A percentile compares a stretch with the other conserved stretches of the same genome.
phyloP scores from a whole-genome alignment of 202 grass and related monocot genomes.

The Carex arenaria region DNA sequence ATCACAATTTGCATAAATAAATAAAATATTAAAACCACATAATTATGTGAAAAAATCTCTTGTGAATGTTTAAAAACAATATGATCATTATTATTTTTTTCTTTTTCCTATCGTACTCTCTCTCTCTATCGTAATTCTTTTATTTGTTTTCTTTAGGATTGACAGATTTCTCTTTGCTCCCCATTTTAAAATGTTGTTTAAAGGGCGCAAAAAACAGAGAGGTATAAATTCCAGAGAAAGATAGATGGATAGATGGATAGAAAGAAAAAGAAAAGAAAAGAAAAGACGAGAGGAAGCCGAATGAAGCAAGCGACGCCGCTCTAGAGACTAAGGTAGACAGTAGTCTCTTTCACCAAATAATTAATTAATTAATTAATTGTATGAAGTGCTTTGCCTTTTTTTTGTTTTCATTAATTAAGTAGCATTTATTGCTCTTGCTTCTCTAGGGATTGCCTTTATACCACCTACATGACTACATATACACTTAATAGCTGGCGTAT shows the following conservation, averaged over 20 bases:
- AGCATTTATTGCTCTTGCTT: neutral
- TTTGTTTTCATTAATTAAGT: neutral
- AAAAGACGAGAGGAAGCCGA: neutral
- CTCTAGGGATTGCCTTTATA: slow-evolving; percentile 14
- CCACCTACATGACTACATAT: neutral
- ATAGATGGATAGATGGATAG: neutral
- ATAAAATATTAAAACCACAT: too few species aligned
- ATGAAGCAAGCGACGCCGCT: slow-evolving; percentile 8
- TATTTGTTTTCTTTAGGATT: neutral
- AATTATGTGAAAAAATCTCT: too few species aligned
- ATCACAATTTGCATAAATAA: too few species aligned
- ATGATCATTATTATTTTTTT: too few species aligned
- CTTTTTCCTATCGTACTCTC: too few species aligned
- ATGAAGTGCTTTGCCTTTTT: too few species aligned
- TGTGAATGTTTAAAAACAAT: too few species aligned
- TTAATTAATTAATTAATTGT: neutral
- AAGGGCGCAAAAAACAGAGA: neutral
- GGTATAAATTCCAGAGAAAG: neutral
- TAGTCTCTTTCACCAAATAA: slow-evolving; percentile 2
- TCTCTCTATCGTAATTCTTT: too few species aligned
- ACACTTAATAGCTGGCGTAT: slow-evolving; percentile 2
- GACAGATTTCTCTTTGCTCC: neutral
- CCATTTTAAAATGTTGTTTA: neutral
- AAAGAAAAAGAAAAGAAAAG: neutral
- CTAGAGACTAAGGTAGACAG: neutral